Base-by-base conservation (phyloP, 805 yeast species). In the Cyberlindnera euphorbiiphila region DNA sequence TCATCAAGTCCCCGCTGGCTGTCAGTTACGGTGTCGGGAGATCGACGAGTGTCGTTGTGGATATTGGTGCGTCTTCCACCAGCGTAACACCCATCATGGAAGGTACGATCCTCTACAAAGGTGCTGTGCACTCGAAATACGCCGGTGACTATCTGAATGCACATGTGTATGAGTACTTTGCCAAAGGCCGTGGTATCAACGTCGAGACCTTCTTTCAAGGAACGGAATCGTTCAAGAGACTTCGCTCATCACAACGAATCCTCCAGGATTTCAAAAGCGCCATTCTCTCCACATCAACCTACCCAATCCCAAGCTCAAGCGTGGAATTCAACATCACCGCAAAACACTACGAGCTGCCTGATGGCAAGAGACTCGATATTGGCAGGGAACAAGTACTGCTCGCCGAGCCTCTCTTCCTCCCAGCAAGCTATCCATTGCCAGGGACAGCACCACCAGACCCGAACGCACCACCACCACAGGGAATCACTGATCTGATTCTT, bases 61-160 rank as follows among this genome's bases (percentile, higher is more conserved):
- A 89, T 56, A 61, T 88, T 30, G 96, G 96, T 3, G 69, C 84
- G 9, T 68, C 81, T 4, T 73, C 76, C 5, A 71, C 81, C 13
- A 71, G 80, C 22, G 85, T 86, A 9, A 82, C 93, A 0, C 94
- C 95, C 9, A 73, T 86, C 14, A 62, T 76, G 44, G 88, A 84
- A 51, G 96, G 95, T 25, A 71, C 74, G 12, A 73, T 86, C 35
- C 71, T 82, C 36, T 63, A 70, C 46, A 82, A 81, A 55, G 83
- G 85, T 32, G 69, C 77, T 5, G 65, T 72, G 43, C 82, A 76
- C 57, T 74, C 85, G 12, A 78, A 76, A 50, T 84, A 72, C 56
- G 96, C 89, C 4, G 98, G 97, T 9, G 91, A 88, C 57, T 89
- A 82, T 57, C 59, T 85, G 38, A 84, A 81, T 57, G 68, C 76